Percentiles rank a stretch among this genome's conserved stretches.
phyloP scores from a whole-genome alignment of 1,284 basidiomycete species.

The Trichosporon sp. region DNA sequence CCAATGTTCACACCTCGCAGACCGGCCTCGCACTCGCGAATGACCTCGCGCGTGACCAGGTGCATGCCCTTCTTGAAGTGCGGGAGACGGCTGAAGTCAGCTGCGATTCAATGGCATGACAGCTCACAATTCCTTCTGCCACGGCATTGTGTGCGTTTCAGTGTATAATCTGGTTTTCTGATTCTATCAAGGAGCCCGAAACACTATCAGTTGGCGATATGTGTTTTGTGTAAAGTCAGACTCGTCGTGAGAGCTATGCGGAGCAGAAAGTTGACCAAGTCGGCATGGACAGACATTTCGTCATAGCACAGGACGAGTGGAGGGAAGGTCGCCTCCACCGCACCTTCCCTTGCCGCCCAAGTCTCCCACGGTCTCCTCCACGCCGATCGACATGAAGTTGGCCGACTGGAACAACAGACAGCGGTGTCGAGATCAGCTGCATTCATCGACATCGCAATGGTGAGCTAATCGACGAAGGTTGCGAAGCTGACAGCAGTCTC shows the following conservation, averaged over 20 bases:
- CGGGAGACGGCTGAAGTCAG: constrained; percentile 36
- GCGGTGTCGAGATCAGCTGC: neutral
- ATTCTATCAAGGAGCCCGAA: no score
- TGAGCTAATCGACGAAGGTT: neutral
- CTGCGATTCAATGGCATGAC: constrained; percentile 48
- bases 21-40: constrained; percentile 65
- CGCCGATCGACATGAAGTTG: neutral
- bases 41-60: constrained; percentile 75
- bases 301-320: neutral
- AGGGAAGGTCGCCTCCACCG: neutral
- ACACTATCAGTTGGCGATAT: no score
- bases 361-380: constrained; percentile 5
- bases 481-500: constrained; percentile 24
- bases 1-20: constrained; percentile 63
- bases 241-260: neutral
- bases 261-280: neutral
- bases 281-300: neutral
- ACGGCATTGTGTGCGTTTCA: constrained; percentile 59
- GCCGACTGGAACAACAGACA: neutral
- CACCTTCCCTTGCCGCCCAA: no score
- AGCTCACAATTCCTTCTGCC: constrained; percentile 76
- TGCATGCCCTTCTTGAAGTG: constrained; percentile 58
- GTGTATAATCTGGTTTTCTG: no score
- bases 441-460: constrained; percentile 4
- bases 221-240: neutral